These are phyloP conservation scores for Flaveria sonorensis DNA, from an alignment of 129 eudicot species.

Conservation along the genomic window DNA sequence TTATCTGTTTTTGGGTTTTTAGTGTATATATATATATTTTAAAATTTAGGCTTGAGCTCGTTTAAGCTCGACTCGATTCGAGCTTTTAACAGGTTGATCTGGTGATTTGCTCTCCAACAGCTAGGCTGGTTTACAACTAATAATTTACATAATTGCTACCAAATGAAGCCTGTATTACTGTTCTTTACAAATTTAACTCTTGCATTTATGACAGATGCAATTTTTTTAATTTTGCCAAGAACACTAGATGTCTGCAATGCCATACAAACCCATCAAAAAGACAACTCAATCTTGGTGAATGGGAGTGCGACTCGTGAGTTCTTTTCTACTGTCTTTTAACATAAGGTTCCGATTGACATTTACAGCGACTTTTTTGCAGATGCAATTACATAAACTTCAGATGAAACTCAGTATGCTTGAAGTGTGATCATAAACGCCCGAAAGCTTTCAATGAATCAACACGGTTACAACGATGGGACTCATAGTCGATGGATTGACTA, in stretches of 20 bases:
- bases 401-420: conserved; percentile 65
- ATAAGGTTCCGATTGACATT: not conserved
- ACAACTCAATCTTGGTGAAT: conserved; percentile 72
- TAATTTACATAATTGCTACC: not conserved
- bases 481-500: not conserved
- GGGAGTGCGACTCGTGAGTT: conserved; percentile 93
- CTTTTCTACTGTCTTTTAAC: not conserved
- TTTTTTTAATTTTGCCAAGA: conserved; percentile 70
- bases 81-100: no score
- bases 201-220: conserved; percentile 55
- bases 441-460: conserved; percentile 41
- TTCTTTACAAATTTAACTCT: not conserved
- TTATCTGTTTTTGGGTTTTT: not conserved
- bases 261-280: conserved; percentile 67
- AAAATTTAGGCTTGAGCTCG: no score
- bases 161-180: not conserved
- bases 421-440: conserved; percentile 69
- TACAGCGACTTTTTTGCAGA: conserved; percentile 38
- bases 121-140: no score
- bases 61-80: no score
- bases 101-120: no score
- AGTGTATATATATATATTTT: no score
- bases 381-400: conserved; percentile 82
- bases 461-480: not conserved
- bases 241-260: conserved; percentile 66